Conservation (phyloP, 2,329 filamentous ascomycete genomes). For the Juglanconis sp. region DNA sequence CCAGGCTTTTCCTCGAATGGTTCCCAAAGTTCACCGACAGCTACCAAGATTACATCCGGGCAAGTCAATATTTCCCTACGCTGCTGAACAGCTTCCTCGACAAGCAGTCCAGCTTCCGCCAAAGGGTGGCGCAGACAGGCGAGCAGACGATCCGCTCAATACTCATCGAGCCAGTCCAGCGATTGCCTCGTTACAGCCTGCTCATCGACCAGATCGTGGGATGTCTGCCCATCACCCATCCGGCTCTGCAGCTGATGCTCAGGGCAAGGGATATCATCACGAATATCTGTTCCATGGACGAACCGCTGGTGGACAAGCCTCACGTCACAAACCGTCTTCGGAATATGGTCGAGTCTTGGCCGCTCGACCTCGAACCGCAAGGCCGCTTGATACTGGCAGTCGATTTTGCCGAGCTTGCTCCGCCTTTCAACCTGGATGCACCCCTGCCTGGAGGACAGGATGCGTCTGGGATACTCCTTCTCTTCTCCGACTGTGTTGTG, state of each 20-base stretch:
- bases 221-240: constrained; percentile 80
- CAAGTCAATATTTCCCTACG: constrained; percentile 82
- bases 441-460: constrained; percentile 41
- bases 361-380: constrained; percentile 64
- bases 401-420: constrained; percentile 73
- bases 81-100: constrained; percentile 77
- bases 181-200: constrained; percentile 88
- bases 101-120: constrained; percentile 77
- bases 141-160: constrained; percentile 89
- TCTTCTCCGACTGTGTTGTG: constrained; percentile 81
- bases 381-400: constrained; percentile 78
- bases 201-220: constrained; percentile 94
- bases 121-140: constrained; percentile 75
- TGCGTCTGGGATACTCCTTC: constrained; percentile 67
- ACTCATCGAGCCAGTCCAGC: constrained; percentile 93
- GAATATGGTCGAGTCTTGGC: constrained; percentile 76
- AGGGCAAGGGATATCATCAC: constrained; percentile 91
- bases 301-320: constrained; percentile 63
- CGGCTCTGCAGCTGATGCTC: constrained; percentile 76
- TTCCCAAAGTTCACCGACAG: constrained; percentile 88
- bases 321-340: constrained; percentile 72
- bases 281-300: constrained; percentile 93
- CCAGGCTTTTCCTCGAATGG: constrained; percentile 81
- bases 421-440: constrained; percentile 58
- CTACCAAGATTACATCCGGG: constrained; percentile 89